Base-by-base conservation (phyloP, 2,329 filamentous ascomycete genomes). In the Claviceps monticola region DNA sequence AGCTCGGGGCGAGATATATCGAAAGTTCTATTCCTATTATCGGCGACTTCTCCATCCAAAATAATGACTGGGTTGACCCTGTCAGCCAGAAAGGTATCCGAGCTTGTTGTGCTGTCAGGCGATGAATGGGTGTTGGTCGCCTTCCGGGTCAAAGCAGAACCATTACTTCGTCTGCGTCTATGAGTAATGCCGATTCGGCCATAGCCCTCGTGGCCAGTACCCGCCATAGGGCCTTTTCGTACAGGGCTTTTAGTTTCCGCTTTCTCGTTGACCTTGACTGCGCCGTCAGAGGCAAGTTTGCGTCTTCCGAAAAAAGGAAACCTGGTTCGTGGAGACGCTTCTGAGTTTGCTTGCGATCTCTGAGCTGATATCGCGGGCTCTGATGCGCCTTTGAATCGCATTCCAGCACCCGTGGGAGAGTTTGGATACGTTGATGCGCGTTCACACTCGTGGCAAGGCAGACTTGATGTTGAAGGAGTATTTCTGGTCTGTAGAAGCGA, bases 201-300 rank as follows among this genome's bases (percentile, higher is more conserved):
- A 60, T 91, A 90, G 1, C 85, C 85, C 69, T 97, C 91, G 61
- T 97, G 89, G 0, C 91, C 91, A 39, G 91, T 97, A n/a, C 91
- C 91, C 42, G 91, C 91, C 16, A 78, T 80, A 21, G 91, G 91
- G 0, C 91, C 90, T 66, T 88, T 91, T 29, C 52, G 46, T 21
- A 85, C 78, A 23, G 71, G 23, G 2, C 48, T 46, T 46, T 60
- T 63, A 47, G 60, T 60, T 26, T 60, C 59, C 1, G 59, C 56
- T 34, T 60, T 80, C 39, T 75, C 73, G 62, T 76, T 80, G n/a
- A 82, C 76, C 0, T 64, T 54, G 19, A 65, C 66, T 11, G 67
- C 54, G n/a, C 66, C 63, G 43, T 80, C 74, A 4, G 76, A 63
- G 1, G 78, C 73, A 0, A 78, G 74, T 65, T 88, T 94, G 14